Evolutionary conservation across 2,329 filamentous ascomycete genomes (phyloP), one percentile per base, ranked within the genome.

Genomic region (Ceratocystis ficicola): DNA sequence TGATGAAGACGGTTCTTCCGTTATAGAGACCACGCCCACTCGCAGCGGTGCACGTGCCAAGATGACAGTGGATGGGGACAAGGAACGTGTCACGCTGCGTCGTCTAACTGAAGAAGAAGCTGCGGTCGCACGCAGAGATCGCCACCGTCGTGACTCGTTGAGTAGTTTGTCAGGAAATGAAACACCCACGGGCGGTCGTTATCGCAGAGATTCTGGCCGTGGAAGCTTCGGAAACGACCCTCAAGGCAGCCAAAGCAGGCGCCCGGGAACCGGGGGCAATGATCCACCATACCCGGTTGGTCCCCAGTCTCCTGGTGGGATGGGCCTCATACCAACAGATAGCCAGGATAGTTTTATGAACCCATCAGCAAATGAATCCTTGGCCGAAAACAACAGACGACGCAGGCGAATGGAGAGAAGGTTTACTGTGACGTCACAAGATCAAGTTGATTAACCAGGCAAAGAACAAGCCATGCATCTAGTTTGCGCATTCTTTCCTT

Each of bases 271-370:
- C 67, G 77, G 73, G 10, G 73, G 74, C 1, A 86, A 85, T 70
- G 84, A 86, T 71, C 84, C 82, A 7, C 86, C 86, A 70, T 86
- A 84, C 71, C 83, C 82, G 17, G 15, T n/a, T 2, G 81, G 81
- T 5, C 65, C 32, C n/a, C 72, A 73, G 60, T 75, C 77, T 1
- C 75, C 75, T 0, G 74, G 73, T 44, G 72, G 70, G 2, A 72
- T 73, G 64, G 80, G 80, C 3, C 74, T 80, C 52, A 81, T 81
- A 60, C 81, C 77, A 68, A 69, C 78, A 59, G 77, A 73, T 65
- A 80, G 76, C 66, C 70, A 78, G 15, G 79, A 74, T 52, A 81
- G 79, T 69, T 78, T 74, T 2, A 76, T 83, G 74, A 82, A 77
- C 66, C 77, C 77, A 28, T 77, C 78, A 10, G 76, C 78, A 1